Evolutionary conservation across 768 basidiomycete genomes (phyloP).

Genomic region (Russula earlei): DNA sequence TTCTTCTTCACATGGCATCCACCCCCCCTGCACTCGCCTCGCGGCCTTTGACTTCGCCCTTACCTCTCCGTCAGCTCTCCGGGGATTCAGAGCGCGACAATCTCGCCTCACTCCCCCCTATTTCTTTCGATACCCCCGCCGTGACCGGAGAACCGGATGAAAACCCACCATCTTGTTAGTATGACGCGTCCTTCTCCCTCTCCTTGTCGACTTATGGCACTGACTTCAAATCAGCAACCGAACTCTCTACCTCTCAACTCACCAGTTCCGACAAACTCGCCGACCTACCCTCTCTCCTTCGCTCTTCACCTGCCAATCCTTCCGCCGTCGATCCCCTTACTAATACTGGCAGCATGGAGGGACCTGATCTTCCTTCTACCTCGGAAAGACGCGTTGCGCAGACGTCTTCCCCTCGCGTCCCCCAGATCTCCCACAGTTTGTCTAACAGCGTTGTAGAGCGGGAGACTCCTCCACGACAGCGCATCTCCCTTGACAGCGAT

Average conservation of each 20-base stretch:
- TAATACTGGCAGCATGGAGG: slow-evolving; percentile 31
- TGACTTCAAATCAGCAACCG: slow-evolving; percentile 18
- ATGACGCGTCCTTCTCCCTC: not conserved
- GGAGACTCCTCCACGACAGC: slow-evolving; percentile 39
- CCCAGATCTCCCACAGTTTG: slow-evolving; percentile 20
- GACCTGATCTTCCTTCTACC: slow-evolving; percentile 19
- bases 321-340: slow-evolving; percentile 26
- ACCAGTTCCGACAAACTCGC: slow-evolving; percentile 40
- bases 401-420: slow-evolving; percentile 17
- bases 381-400: not conserved
- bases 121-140: not conserved
- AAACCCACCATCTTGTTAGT: slow-evolving; percentile 1
- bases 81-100: not conserved
- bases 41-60: not conserved
- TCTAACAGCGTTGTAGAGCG: slow-evolving; percentile 32
- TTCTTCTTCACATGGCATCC: not conserved
- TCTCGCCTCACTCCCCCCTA: not conserved
- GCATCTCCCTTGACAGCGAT: slow-evolving; percentile 50
- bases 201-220: not conserved
- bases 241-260: slow-evolving; percentile 26
- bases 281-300: slow-evolving; percentile 27
- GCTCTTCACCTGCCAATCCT: slow-evolving; percentile 28
- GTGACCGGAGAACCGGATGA: not conserved
- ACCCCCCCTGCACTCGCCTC: not conserved
- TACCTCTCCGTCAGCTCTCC: not conserved